phyloP scores from a whole-genome alignment of 805 yeast species.

The Candida golubevii region DNA sequence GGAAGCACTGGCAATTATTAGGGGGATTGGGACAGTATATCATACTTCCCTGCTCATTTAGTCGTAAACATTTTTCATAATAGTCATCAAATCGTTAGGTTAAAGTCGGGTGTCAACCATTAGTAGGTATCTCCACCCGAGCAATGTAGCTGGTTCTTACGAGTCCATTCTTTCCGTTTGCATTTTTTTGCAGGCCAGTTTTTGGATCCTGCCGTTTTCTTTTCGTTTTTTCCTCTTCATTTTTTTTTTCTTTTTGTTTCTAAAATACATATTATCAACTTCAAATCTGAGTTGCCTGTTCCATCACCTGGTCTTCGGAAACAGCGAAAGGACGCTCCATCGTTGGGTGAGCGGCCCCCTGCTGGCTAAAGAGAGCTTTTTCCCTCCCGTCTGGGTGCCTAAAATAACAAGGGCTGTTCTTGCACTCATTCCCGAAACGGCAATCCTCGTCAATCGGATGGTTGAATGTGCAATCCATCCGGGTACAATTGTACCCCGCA shows the following conservation, averaged over 20 bases:
- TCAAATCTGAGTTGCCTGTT: constrained; percentile 49
- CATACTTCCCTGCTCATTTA: no score
- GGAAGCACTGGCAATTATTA: no score
- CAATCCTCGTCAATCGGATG: constrained; percentile 81
- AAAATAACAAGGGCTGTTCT: constrained; percentile 65
- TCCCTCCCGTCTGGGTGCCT: constrained; percentile 78
- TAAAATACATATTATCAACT: constrained; percentile 5
- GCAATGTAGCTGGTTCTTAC: not conserved
- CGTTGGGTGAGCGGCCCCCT: constrained; percentile 24
- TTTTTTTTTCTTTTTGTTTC: constrained; percentile 14
- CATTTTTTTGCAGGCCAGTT: not conserved
- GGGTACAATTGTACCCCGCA: constrained; percentile 71
- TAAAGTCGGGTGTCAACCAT: no score
- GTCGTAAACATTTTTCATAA: no score
- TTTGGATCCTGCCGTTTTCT: not conserved
- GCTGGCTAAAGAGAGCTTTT: constrained; percentile 18
- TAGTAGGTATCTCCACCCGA: no score
- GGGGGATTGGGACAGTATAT: no score
- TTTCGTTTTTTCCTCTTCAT: not conserved
- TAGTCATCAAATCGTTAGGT: no score
- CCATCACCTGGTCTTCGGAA: constrained; percentile 68
- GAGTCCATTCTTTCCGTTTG: not conserved
- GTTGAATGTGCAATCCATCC: constrained; percentile 76
- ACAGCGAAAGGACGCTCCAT: constrained; percentile 71
- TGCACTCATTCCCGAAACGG: constrained; percentile 74